phyloP scores from a whole-genome alignment of 306 rosid species.

The Styphnolobium japonicum region DNA sequence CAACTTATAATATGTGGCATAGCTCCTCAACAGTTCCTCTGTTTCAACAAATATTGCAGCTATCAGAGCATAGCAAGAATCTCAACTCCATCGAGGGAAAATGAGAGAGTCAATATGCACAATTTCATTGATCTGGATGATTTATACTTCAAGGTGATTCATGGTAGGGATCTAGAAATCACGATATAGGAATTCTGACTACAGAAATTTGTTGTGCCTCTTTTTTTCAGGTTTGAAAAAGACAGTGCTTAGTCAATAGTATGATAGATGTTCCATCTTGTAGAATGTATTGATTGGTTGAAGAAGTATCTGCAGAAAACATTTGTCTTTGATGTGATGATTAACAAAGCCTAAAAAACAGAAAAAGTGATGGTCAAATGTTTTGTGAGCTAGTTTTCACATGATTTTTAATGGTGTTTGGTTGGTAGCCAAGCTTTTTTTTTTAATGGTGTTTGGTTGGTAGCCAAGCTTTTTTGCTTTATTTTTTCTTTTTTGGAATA shows the following conservation, averaged over 20 bases:
- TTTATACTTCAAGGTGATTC: slow-evolving; percentile 25
- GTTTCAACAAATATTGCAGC: slow-evolving; percentile 16
- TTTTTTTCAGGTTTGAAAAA: neutral
- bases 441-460: neutral
- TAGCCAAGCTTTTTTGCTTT: neutral
- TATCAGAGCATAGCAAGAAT: slow-evolving; percentile 17
- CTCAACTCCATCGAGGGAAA: neutral
- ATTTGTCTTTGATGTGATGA: neutral
- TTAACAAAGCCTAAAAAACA: neutral
- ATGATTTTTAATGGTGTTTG: neutral
- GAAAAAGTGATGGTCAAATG: neutral
- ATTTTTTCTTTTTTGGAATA: neutral
- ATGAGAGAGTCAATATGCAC: neutral
- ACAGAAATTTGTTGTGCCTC: slow-evolving; percentile 17
- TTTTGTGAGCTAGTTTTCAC: neutral
- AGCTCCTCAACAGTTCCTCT: neutral
- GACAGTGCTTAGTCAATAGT: neutral
- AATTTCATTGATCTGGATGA: slow-evolving; percentile 18
- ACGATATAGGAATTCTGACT: slow-evolving; percentile 17
- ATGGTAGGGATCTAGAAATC: slow-evolving; percentile 11
- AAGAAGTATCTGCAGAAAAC: neutral
- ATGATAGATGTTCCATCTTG: neutral
- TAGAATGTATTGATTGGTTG: slow-evolving; percentile 7
- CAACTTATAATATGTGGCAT: neutral
- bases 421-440: neutral